Base-by-base conservation (phyloP, 768 basidiomycete species). In the Rhodosporidiobolus sp. region DNA sequence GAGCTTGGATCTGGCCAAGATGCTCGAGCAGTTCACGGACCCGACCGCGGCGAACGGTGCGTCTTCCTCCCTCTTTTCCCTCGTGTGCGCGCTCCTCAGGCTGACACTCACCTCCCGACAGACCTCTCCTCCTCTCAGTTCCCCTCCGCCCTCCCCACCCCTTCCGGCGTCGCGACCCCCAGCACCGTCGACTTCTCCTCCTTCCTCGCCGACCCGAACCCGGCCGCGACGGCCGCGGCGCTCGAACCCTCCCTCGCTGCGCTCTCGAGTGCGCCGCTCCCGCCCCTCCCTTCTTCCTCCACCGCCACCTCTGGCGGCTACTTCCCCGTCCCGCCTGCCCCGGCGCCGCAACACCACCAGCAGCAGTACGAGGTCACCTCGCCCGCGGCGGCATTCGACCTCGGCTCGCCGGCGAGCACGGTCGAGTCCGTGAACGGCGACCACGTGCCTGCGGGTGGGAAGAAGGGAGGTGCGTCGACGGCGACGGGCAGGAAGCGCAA, bases 11-110 rank as follows among this genome's bases (percentile, higher is more conserved):
- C 35, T 73, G 28, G 75, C 73, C 52, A 70, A 70, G 62, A 57
- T 76, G 46, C 22, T 76, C 32, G 68, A 69, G n/a, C 71, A 73
- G 65, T 72, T 70, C 50, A 63, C 67, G 60, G 63, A 63, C 38
- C n/a, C n/a, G n/a, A n/a, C n/a, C n/a, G n/a, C n/a, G n/a, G 38
- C 8, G 55, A 45, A 35, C 12, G 24, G 65, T 66, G 57, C 26
- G 65, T 45, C 30, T 6, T 32, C 14, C 24, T 17, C 53, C n/a
- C 46, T 26, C 19, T 45, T 11, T 60, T 12, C 26, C 58, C 16
- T 30, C 30, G 6, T 24, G 28, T 0, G 6, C 20, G 26, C 19
- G 22, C 12, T 4, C 38, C 22, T 38, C 26, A 34, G 22, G 4
- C 24, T 46, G 28, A 26, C 46, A 57, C 60, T 28, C 63, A n/a